Conservation (phyloP, 2,329 filamentous ascomycete genomes). For the Fusarium miscanthi region DNA sequence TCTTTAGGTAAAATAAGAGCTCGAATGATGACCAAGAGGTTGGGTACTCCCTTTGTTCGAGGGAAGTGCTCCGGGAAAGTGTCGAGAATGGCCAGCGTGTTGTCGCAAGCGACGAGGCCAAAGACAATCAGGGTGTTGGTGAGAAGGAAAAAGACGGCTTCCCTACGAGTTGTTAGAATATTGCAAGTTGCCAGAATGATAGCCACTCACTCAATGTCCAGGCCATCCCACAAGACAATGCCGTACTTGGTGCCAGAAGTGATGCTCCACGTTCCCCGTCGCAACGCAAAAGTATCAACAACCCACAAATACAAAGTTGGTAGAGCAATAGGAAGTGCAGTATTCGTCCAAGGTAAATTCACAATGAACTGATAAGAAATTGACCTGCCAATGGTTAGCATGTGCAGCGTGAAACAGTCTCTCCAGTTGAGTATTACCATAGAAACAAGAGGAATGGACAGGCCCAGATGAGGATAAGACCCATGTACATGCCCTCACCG, state of each 20-base stretch:
- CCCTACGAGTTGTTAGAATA: constrained; percentile 46
- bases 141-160: constrained; percentile 77
- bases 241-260: constrained; percentile 74
- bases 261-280: constrained; percentile 78
- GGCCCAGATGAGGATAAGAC: constrained; percentile 77
- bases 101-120: constrained; percentile 75
- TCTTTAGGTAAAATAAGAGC: constrained; percentile 60
- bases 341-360: constrained; percentile 67
- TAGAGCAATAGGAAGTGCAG: constrained; percentile 67
- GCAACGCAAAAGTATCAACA: constrained; percentile 75
- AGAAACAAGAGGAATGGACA: constrained; percentile 70
- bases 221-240: constrained; percentile 68
- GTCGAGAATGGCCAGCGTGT: constrained; percentile 72
- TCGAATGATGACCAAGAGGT: constrained; percentile 63
- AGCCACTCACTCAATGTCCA: constrained; percentile 69
- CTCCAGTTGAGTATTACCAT: constrained; percentile 13
- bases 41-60: constrained; percentile 54
- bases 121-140: constrained; percentile 78
- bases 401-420: neutral
- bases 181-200: accelerated
- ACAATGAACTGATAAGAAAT: constrained; percentile 73
- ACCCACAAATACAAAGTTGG: constrained; percentile 78
- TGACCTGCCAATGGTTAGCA: constrained; percentile 61
- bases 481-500: constrained; percentile 71
- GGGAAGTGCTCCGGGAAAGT: constrained; percentile 70